Evolutionary conservation across 257 asterid species (phyloP).

Genomic region (Henckelia pumila): DNA sequence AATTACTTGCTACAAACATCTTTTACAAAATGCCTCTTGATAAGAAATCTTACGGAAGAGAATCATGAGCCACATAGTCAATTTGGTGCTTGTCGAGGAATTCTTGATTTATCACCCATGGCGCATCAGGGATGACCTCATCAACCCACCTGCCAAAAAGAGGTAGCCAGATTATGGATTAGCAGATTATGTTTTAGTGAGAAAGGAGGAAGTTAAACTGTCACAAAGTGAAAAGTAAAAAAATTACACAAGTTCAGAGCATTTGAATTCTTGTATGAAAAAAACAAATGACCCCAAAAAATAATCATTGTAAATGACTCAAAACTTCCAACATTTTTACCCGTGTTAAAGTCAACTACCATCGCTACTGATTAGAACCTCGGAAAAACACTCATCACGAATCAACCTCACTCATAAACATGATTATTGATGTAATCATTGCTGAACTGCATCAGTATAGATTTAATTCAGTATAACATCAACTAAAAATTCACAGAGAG

Average conservation of each 20-base stretch:
- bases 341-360: background rate
- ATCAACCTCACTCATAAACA: background rate
- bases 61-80: conserved; percentile 79
- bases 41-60: conserved; percentile 69
- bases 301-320: background rate
- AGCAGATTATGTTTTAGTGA: background rate
- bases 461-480: background rate
- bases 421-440: background rate
- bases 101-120: conserved; percentile 74
- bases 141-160: conserved; percentile 71
- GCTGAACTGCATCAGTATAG: background rate
- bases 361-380: background rate
- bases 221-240: background rate
- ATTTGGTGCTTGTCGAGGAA: conserved; percentile 71
- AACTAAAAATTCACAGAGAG: background rate
- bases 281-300: too few species aligned
- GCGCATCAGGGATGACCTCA: conserved; percentile 88
- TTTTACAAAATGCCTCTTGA: background rate
- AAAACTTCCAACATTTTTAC: background rate
- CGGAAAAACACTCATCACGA: background rate
- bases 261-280: background rate
- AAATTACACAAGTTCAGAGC: background rate
- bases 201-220: background rate
- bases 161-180: background rate
- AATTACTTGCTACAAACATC: background rate